Base-by-base conservation (phyloP, 1,284 basidiomycete genomes). In the Coniferiporia sulphurascens region DNA sequence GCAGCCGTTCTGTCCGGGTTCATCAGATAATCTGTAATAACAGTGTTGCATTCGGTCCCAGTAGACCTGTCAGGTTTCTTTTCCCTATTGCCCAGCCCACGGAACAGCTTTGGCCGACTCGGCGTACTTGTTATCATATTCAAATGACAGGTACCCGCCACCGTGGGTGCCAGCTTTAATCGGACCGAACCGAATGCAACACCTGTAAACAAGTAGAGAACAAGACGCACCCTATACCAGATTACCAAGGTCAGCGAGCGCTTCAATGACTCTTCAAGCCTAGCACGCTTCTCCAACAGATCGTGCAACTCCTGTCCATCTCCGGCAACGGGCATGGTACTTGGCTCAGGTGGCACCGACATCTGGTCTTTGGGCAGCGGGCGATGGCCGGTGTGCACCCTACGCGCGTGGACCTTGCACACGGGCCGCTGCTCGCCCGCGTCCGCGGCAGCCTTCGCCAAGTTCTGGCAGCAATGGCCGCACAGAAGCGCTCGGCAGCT, bases 171-270 rank as follows among this genome's bases (percentile, higher is more conserved):
- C 27, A 27, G 27, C 27, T 27, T 27, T 27, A 27, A 27, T 27
- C 27, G 27, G 27, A 27, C 27, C 27, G 27, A 41, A 41, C 32
- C 36, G 50, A 10, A 50, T 41, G 21, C 34, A 43, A 46, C 12
- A 21, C 27, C 5, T 27, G 27, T 27, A 27, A 27, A 27, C 51
- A 60, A 36, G 38, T 52, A 35, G 36, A 52, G 17, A 45, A 32
- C 10, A 32, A 27, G 8, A 63, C 72, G 65, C 62, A 83, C 82
- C 73, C 83, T 81, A 71, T 85, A 84, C 85, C 85, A 87, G 60
- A 86, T 80, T 48, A 87, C 78, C 59, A 87, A 76, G 1, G 82
- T 86, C 7, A 85, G 76, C 6, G 83, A 81, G 34, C 77, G 51
- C 52, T 63, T 63, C 13, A 59, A 48, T 8, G 61, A 55, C 36